Evolutionary conservation across 495 filamentous ascomycete genomes (phyloP), one percentile per base, ranked within the genome.

Genomic region (Daldinia vernicosa): DNA sequence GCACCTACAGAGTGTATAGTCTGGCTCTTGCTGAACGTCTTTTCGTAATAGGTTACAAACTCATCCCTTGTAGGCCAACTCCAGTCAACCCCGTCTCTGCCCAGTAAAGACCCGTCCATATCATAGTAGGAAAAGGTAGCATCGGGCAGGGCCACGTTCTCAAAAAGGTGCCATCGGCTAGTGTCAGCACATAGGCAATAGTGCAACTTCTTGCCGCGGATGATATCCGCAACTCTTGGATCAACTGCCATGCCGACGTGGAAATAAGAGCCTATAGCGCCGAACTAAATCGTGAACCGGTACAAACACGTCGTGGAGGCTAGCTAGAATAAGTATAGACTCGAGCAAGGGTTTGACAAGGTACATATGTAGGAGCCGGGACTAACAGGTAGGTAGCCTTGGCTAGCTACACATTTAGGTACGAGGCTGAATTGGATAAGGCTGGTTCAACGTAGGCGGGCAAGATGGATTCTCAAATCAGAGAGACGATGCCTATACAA

Each of bases 131-230:
- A 14, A 52, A 52, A 28, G 26, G 50, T 52, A 26, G 50, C 50
- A 28, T 52, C 50, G 24, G 24, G 50, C 50, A 52, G 26, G 50
- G 50, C 50, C 50, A 52, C 50, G 24, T 52, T 27, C 24, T 53
- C 27, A 24, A 53, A 53, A 12, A 30, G 50, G 12, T 53, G 24
- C 26, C 50, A 53, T 30, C 26, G 50, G 4, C 22, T 30, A 24
- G 50, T 53, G 17, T 53, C 50, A n/a, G 26, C 26, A 24, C 50
- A 53, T 3, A 53, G 22, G 50, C 50, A 30, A 53, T 53, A 53
- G 15, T 30, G 11, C 50, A 53, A 15, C 15, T 30, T 53, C 26
- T 30, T 53, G 26, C 50, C 27, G 24, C 50, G 50, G 50, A 53
- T 53, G 15, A 53, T 53, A 6, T 53, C 50, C 50, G 50, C 24